phyloP scores from a whole-genome alignment of 805 yeast genomes.

The Blastobotrys muscicola region DNA sequence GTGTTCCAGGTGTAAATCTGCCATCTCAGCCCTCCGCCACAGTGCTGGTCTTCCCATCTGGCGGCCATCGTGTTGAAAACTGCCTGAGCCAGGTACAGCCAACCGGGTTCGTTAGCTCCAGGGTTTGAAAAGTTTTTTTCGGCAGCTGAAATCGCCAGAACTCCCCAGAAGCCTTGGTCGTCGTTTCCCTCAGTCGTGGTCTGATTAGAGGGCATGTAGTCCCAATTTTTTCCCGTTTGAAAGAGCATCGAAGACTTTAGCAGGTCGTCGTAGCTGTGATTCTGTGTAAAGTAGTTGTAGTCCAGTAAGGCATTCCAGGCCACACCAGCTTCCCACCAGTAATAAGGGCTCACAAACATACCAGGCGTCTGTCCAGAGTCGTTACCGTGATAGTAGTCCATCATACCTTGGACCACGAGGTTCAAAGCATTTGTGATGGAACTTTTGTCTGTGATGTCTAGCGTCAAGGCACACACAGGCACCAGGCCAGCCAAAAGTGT shows the following conservation, averaged over 20 bases:
- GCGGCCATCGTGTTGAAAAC: conserved; percentile 73
- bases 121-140: conserved; percentile 77
- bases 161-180: conserved; percentile 91
- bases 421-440: conserved; percentile 41
- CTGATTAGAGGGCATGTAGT: conserved; percentile 74
- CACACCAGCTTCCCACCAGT: conserved; percentile 92
- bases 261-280: conserved; percentile 48
- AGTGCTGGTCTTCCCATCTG: conserved; percentile 60
- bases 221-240: conserved; percentile 43
- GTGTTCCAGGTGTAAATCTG: conserved; percentile 83
- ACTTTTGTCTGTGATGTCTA: conserved; percentile 13
- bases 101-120: conserved; percentile 37
- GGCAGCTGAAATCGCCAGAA: conserved; percentile 74
- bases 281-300: conserved; percentile 59
- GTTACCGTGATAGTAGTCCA: conserved; percentile 74
- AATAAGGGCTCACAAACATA: conserved; percentile 62
- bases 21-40: conserved; percentile 84
- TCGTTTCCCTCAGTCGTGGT: conserved; percentile 83
- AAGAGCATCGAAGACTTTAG: conserved; percentile 52
- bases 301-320: conserved; percentile 62
- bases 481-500: too few species aligned
- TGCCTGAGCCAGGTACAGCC: conserved; percentile 76
- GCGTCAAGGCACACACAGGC: conserved; percentile 21
- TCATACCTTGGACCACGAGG: conserved; percentile 55
- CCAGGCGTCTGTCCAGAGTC: conserved; percentile 62